Percentiles rank a stretch among this genome's conserved stretches.
These are phyloP conservation scores for Xylaria sp. DNA, from an alignment of 2,329 filamentous ascomycete species.

Conservation along the genomic window DNA sequence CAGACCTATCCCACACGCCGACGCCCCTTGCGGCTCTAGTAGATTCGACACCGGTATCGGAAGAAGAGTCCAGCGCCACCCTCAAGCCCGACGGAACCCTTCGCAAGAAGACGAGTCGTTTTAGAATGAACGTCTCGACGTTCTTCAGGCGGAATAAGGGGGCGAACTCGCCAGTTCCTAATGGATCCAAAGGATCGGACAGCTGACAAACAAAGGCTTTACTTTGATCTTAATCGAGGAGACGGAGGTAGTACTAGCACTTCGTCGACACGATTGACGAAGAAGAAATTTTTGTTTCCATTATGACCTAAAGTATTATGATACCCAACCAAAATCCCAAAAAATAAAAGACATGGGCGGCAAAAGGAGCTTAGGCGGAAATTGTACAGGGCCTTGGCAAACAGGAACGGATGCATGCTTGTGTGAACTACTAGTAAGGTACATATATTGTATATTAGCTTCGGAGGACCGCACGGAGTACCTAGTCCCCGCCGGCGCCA, in stretches of 20 bases:
- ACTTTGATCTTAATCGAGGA: constrained; percentile 4
- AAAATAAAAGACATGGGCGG: constrained; percentile 13
- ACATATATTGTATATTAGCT: constrained; percentile 21
- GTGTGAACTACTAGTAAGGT: constrained; percentile 11
- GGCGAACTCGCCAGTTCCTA: constrained; percentile 32
- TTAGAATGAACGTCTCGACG: constrained; percentile 56
- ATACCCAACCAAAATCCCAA: constrained; percentile 15
- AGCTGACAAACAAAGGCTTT: constrained; percentile 7
- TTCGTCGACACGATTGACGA: constrained; percentile 11
- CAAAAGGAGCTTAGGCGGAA: constrained; percentile 10
- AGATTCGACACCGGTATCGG: constrained; percentile 29
- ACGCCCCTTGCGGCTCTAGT: constrained; percentile 25
- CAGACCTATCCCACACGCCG: constrained; percentile 32
- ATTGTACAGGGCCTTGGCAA: constrained; percentile 11
- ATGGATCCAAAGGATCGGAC: constrained; percentile 26
- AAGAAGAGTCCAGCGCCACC: constrained; percentile 39
- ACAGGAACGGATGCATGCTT: constrained; percentile 18
- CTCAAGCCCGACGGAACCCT: constrained; percentile 47
- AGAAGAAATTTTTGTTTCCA: constrained; percentile 8
- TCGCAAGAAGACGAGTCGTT: constrained; percentile 59
- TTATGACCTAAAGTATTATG: constrained; percentile 22
- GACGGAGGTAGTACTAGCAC: neutral
- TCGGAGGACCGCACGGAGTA: neutral
- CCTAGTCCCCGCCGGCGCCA: neutral
- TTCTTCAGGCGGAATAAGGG: constrained; percentile 52